phyloP scores from a whole-genome alignment of 768 basidiomycete species.

The Scleroderma bovista region DNA sequence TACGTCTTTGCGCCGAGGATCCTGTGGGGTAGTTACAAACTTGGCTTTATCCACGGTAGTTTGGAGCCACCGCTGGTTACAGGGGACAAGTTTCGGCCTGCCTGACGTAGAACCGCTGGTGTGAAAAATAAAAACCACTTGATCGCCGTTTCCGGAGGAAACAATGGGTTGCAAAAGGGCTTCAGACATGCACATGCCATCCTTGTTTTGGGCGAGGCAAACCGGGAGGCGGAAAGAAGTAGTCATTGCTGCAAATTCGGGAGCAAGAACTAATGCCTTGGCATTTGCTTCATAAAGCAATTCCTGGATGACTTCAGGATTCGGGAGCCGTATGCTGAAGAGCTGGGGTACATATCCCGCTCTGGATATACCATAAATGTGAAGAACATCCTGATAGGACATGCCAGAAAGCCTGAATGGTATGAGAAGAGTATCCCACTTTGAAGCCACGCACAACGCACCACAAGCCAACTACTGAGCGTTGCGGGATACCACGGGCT shows the following conservation, averaged over 20 bases:
- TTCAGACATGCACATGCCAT: constrained; percentile 31
- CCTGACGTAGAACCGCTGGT: constrained; percentile 83
- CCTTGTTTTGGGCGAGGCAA: constrained; percentile 39
- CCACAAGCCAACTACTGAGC: constrained; percentile 72
- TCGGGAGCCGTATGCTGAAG: constrained; percentile 74
- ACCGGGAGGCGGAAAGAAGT: constrained; percentile 45
- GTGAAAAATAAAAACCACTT: constrained; percentile 66
- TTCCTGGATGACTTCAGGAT: constrained; percentile 64
- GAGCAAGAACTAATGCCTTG: constrained; percentile 58
- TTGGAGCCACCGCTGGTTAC: constrained; percentile 62
- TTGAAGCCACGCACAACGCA: constrained; percentile 29
- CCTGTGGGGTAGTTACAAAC: constrained; percentile 43
- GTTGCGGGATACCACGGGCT: constrained; percentile 39
- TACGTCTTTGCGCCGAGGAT: constrained; percentile 56
- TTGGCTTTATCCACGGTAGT: constrained; percentile 57
- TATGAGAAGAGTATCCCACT: constrained; percentile 6
- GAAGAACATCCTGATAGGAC: constrained; percentile 63
- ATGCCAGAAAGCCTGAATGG: constrained; percentile 62
- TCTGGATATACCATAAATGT: constrained; percentile 69
- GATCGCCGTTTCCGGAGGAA: constrained; percentile 29
- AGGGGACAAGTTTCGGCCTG: constrained; percentile 73
- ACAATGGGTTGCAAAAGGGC: constrained; percentile 41
- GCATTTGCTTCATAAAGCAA: constrained; percentile 59
- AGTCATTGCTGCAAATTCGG: constrained; percentile 43
- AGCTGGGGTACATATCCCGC: constrained; percentile 76